Base-by-base conservation (phyloP, 495 filamentous ascomycete genomes). In the Penicillium lividum region DNA sequence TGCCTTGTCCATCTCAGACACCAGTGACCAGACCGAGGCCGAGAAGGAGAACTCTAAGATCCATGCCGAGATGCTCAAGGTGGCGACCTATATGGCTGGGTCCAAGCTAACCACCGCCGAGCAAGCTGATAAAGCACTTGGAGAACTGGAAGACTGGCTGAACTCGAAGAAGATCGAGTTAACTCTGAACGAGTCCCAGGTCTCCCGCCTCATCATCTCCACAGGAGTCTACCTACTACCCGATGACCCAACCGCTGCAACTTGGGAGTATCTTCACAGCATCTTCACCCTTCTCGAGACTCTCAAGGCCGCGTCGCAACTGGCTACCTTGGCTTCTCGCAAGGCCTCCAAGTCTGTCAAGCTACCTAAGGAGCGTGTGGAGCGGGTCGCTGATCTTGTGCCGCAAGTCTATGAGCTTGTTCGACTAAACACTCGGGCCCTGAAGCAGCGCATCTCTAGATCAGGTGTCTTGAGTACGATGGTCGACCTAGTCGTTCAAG, bases 191-290 rank as follows among this genome's bases (percentile, higher is more conserved):
- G 66, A 67, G 8, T 58, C 29, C 6, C 62, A 61, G 6, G 31
- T 57, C 8, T 73, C 73, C 3, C 53, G 64, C 4, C 28, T 73
- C 31, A 53, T 74, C 7, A 61, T 57, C 9, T 51, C 57, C 15
- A 77, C 66, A 1, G 57, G 69, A 2, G 54, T 77, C 7, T 60
- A 47, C 18, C 57, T 76, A 9, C 51, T 45, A 22, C 18, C 63
- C 4, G 63, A 61, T 10, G 58, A 46, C n/a, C 68, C 70, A n/a
- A 65, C 59, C 34, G 74, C 70, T 7, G 73, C 76, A 9, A 70
- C 71, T 8, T 80, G 77, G 77, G 63, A 57, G 59, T 77, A 70
- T 53, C 67, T 79, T 54, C 77, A 80, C 54, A 29, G 36, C 13
- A 53, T 67, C 36, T 74, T 72, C 64, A 66, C 63, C 11, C 61